Base-by-base conservation (phyloP, 805 yeast species). In the Millerago galiae region DNA sequence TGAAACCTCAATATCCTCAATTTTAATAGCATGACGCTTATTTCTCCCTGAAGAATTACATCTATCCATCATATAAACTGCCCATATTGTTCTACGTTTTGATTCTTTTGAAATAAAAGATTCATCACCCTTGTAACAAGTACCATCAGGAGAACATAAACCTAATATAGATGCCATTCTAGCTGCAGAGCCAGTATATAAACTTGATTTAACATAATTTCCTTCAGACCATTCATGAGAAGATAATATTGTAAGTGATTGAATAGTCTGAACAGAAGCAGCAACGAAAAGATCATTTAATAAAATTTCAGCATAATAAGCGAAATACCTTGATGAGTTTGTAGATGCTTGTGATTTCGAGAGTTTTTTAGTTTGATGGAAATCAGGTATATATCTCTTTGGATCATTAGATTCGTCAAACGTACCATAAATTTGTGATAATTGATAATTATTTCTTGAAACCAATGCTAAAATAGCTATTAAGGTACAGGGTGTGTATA, bases 141-240 rank as follows among this genome's bases (percentile, higher is more conserved):
- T 39, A 1, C 59, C 52, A 27, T 42, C 40, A 4, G 48, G 34
- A 16, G 50, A 54, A 8, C 62, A 66, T 8, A 66, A 40, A 2
- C 68, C 68, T 17, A 66, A 42, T 8, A 66, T 59, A 5, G 63
- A 49, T 0, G 65, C 65, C 71, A 67, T 67, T 48, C 71, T 49
- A 0, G 69, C 62, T 5, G 71, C 71, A n/a, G 66, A 56, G 12
- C 70, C 71, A n/a, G 62, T 58, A 30, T 66, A 67, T 8, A 65
- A 44, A 37, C 54, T 65, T 29, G 69, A 64, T 41, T 70, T 47
- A 2, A 67, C 59, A 17, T 56, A 60, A 43, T 63, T 63, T 15
- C 63, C 64, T 41, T 64, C 68, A 4, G 68, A 67, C 71, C 71
- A 66, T 46, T 66, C 70, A 51, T 67, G 70, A 41, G 66, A 56